Evolutionary conservation across 192 early-diverging fungal genomes (phyloP), one percentile per base, ranked within the genome.

Genomic region (Glomus cerebriforme): DNA sequence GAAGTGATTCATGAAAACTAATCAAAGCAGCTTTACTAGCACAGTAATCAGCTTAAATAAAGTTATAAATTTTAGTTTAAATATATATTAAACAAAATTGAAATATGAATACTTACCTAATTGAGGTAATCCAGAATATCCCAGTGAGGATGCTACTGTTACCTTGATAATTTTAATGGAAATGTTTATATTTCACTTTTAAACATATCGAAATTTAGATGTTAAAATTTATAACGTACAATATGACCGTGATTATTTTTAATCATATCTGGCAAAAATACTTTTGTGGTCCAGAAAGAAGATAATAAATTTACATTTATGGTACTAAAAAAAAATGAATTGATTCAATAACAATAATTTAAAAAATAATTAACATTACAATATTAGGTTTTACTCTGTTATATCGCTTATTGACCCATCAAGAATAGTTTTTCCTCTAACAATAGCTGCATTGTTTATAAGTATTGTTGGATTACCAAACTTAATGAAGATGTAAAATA

Each of bases 381-480:
- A 43, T 43, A 10, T 12, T 10, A 2, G 12, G 12, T 43, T 59
- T 67, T 77, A 81, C 82, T 86, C 83, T 78, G 89, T 79, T 74
- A 95, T 90, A 24, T 93, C 90, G 7, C 84, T 80, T 59, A 86
- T 84, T 7, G 87, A 87, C 82, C 88, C 80, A 31, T 95, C 93
- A 27, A 89, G 63, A 59, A 94, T 85, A 22, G 84, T 81, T 80
- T 90, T 90, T 32, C 88, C 91, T 67, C 75, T 78, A 27, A 94
- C 88, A 68, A 94, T 91, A 3, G 92, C 95, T 22, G 93, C 95
- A 81, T 95, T 95, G 82, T 95, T 95, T 59, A 96, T 80, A 2
- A 96, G 72, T 75, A 95, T 90, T 6, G 93, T 96, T 17, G 93
- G 92, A 66, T 90, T 81, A 17, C 93, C 95, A 2, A 91, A 79